Percentiles rank a stretch among this genome's conserved stretches.
phyloP scores from a whole-genome alignment of 2,329 filamentous ascomycete genomes.

The Erysiphe pulchra region DNA sequence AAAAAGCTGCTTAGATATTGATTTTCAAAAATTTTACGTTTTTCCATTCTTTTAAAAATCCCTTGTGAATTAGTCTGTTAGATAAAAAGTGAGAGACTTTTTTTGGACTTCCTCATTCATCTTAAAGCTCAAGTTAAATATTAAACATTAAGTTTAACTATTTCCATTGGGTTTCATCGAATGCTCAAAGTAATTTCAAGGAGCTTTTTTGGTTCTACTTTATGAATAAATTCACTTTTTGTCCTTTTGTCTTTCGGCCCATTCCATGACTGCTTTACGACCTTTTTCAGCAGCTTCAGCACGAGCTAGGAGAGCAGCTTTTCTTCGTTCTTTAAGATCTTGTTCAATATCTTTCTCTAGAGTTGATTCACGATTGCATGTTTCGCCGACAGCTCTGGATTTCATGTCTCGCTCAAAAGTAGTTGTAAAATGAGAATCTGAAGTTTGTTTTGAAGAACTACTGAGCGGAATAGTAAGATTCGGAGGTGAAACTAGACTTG shows the following conservation, averaged over 20 bases:
- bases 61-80: too few relatives aligned
- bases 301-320: conserved; percentile 25
- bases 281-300: conserved; percentile 35
- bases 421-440: background rate
- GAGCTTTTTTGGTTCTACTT: background rate
- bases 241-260: conserved; percentile 28
- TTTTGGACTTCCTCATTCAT: too few relatives aligned
- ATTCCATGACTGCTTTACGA: conserved; percentile 30
- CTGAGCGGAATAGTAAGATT: too few relatives aligned
- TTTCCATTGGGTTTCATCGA: too few relatives aligned
- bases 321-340: conserved; percentile 20
- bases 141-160: too few relatives aligned
- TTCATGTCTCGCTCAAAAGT: background rate
- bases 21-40: too few relatives aligned
- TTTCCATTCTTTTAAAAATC: too few relatives aligned
- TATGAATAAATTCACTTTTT: conserved; percentile 4
- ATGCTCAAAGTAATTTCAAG: background rate
- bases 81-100: too few relatives aligned
- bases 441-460: background rate
- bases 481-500: too few relatives aligned
- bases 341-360: background rate
- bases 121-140: too few relatives aligned
- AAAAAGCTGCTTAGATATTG: too few relatives aligned
- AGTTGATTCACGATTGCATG: background rate
- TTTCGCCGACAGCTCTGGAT: background rate